phyloP scores from a whole-genome alignment of 495 filamentous ascomycete species.

The Paragyromitra xinjiangensis region DNA sequence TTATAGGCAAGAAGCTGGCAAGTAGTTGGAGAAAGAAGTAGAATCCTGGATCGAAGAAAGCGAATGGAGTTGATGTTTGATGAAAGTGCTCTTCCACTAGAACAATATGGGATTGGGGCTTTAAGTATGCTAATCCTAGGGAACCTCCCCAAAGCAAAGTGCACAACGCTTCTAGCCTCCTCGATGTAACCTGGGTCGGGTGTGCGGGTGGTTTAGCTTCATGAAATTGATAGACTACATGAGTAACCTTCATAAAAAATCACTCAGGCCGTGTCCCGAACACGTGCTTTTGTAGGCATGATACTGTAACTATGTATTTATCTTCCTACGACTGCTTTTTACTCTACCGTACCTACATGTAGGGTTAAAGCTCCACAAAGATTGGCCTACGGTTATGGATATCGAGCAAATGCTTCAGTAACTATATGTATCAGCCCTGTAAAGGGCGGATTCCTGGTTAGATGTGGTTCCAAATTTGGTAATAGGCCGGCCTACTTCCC shows the following conservation, averaged over 20 bases:
- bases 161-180: constrained; percentile 3
- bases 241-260: neutral
- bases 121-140: neutral
- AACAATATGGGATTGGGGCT: neutral
- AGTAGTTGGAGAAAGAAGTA: neutral
- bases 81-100: neutral
- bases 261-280: neutral
- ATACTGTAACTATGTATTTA: neutral
- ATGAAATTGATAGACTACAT: neutral
- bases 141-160: neutral
- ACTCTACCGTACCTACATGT: too few relatives aligned
- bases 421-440: too few relatives aligned
- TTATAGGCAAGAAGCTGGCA: neutral
- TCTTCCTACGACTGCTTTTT: neutral
- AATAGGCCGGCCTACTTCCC: neutral
- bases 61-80: neutral
- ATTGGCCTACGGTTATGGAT: too few relatives aligned
- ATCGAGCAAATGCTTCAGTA: too few relatives aligned
- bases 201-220: neutral
- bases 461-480: too few relatives aligned
- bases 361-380: too few relatives aligned
- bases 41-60: neutral
- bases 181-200: neutral
- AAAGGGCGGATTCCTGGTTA: too few relatives aligned
- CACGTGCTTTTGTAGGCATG: too few relatives aligned